A percentile compares a stretch with the other conserved stretches of the same genome.
These are phyloP conservation scores for Erodium trifolium DNA, from an alignment of 441 rosid species.

Conservation along the genomic window DNA sequence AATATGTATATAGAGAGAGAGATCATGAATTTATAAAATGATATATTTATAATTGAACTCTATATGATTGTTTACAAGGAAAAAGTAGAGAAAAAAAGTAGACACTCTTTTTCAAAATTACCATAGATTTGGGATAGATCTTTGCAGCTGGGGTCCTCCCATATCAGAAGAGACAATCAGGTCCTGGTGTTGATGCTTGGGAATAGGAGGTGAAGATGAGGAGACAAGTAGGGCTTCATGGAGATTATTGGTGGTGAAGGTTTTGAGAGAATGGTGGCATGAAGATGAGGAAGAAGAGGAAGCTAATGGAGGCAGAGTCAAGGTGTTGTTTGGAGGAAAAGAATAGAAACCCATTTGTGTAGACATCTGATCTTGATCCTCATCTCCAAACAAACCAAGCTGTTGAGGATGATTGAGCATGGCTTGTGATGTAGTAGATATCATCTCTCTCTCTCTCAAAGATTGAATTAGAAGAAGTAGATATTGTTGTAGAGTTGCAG, in stretches of 20 bases:
- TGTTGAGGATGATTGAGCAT: constrained; percentile 33
- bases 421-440: constrained; percentile 21
- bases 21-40: not conserved
- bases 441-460: not conserved
- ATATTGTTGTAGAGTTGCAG: not conserved
- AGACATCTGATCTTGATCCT: constrained; percentile 31
- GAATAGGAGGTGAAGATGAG: not conserved
- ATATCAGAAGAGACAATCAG: not conserved
- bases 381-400: constrained; percentile 37
- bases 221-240: not conserved
- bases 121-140: constrained; percentile 58
- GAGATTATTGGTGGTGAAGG: constrained; percentile 7
- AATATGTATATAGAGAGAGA: not conserved
- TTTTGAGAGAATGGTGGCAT: constrained; percentile 32
- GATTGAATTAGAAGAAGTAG: not conserved
- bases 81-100: not conserved
- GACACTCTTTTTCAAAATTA: constrained; percentile 18
- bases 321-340: constrained; percentile 32
- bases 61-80: constrained; percentile 13
- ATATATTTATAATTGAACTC: not conserved
- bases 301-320: constrained; percentile 33
- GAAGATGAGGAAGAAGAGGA: not conserved
- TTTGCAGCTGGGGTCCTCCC: constrained; percentile 3
- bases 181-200: not conserved
- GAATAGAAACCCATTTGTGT: constrained; percentile 48